Evolutionary conservation across 768 basidiomycete genomes (phyloP).

Genomic region (Macrolepiota albuminosa): DNA sequence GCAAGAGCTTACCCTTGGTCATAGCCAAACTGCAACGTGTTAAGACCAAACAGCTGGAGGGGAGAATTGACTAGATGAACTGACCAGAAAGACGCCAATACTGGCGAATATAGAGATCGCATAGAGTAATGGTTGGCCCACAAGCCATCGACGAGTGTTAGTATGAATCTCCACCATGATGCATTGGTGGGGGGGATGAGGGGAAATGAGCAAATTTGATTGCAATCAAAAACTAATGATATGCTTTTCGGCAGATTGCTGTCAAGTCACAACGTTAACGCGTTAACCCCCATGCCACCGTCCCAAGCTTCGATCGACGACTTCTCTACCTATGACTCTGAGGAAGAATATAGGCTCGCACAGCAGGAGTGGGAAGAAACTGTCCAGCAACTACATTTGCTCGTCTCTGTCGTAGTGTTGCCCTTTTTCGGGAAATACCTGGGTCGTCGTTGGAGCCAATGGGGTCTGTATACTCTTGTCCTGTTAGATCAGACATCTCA

Average conservation of each 20-base stretch:
- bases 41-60: background rate
- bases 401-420: slow-evolving; percentile 73
- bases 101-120: slow-evolving; percentile 78
- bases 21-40: slow-evolving; percentile 63
- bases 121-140: slow-evolving; percentile 75
- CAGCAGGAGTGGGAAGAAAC: slow-evolving; percentile 95
- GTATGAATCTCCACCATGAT: slow-evolving; percentile 42
- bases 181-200: slow-evolving; percentile 32
- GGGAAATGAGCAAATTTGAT: background rate
- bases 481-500: slow-evolving; percentile 1
- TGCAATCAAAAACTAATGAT: background rate
- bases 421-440: slow-evolving; percentile 88
- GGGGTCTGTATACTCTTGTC: slow-evolving; percentile 51
- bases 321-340: slow-evolving; percentile 51
- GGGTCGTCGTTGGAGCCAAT: slow-evolving; percentile 81
- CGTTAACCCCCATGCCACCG: slow-evolving; percentile 42
- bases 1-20: slow-evolving; percentile 66
- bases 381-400: slow-evolving; percentile 75
- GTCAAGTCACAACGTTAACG: background rate
- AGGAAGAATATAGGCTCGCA: slow-evolving; percentile 70
- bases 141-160: slow-evolving; percentile 46
- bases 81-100: slow-evolving; percentile 79
- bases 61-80: slow-evolving; percentile 22
- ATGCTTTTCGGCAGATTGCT: slow-evolving; percentile 8
- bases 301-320: slow-evolving; percentile 64